Evolutionary conservation across 31 red algal genomes (phyloP).

Genomic region (Porphyra umbilicalis): DNA sequence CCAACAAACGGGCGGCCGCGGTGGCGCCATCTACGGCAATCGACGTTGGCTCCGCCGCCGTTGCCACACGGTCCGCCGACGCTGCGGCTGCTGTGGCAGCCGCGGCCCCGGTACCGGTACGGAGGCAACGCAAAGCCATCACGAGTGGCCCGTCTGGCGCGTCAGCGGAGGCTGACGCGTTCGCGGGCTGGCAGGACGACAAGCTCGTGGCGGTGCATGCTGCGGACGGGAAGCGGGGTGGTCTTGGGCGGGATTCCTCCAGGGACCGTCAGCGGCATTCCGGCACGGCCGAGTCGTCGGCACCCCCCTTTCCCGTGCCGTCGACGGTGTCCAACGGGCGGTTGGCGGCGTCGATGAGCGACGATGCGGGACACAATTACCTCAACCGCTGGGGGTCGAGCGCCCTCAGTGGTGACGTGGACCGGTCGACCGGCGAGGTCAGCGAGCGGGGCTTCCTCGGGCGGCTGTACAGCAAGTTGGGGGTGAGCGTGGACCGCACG

Average conservation of each 20-base stretch:
- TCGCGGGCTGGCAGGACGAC: too few species aligned
- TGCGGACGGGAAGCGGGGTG: background rate
- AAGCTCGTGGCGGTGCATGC: background rate
- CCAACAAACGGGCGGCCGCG: background rate
- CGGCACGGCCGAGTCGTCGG: background rate
- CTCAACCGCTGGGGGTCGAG: background rate
- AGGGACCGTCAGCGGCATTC: background rate
- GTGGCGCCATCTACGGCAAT: background rate
- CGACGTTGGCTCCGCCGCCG: background rate
- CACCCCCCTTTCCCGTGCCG: background rate
- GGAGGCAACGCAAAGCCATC: background rate
- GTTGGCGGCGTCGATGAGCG: background rate
- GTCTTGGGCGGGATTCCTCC: background rate
- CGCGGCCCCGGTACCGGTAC: background rate
- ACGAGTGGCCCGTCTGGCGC: background rate
- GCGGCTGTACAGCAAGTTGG: background rate
- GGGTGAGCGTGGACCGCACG: background rate
- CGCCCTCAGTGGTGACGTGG: background rate
- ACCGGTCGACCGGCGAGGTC: background rate
- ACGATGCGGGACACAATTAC: background rate
- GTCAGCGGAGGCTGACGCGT: too few species aligned
- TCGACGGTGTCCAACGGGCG: background rate
- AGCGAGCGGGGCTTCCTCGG: background rate
- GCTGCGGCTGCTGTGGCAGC: background rate
- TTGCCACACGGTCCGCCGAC: too few species aligned